phyloP scores from a whole-genome alignment of 257 asterid genomes.

The Ajuga chamaepitys region DNA sequence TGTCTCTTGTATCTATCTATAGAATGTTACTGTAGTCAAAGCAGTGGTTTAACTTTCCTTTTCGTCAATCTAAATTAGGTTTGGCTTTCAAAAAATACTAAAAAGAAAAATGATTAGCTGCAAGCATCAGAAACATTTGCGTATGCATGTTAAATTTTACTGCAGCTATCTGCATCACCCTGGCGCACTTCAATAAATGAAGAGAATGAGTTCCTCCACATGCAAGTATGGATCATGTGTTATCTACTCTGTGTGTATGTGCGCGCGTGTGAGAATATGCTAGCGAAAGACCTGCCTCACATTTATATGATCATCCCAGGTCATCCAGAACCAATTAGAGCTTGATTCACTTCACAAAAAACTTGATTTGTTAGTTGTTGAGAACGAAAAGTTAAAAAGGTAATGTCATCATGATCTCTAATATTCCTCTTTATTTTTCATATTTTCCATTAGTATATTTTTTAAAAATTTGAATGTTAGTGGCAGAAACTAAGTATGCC shows the following conservation, averaged over 20 bases:
- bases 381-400: constrained; percentile 81
- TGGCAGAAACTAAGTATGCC: not conserved
- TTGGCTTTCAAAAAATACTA: too few species aligned
- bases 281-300: not conserved
- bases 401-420: constrained; percentile 10
- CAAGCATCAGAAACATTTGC: not conserved
- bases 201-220: constrained; percentile 89
- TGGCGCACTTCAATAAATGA: constrained; percentile 76
- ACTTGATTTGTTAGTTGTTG: constrained; percentile 52
- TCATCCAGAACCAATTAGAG: constrained; percentile 89
- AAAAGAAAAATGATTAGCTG: too few species aligned
- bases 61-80: not conserved
- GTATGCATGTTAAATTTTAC: not conserved
- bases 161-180: constrained; percentile 59
- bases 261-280: too few species aligned
- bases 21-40: not conserved
- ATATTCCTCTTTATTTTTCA: not conserved
- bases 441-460: not conserved
- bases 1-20: too few species aligned
- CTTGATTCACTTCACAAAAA: constrained; percentile 64
- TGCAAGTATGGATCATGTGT: constrained; percentile 51
- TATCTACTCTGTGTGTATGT: not conserved
- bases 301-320: constrained; percentile 1
- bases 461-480: not conserved
- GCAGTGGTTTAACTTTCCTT: not conserved